phyloP scores from a whole-genome alignment of 805 yeast genomes.

The Pichia manshurica region DNA sequence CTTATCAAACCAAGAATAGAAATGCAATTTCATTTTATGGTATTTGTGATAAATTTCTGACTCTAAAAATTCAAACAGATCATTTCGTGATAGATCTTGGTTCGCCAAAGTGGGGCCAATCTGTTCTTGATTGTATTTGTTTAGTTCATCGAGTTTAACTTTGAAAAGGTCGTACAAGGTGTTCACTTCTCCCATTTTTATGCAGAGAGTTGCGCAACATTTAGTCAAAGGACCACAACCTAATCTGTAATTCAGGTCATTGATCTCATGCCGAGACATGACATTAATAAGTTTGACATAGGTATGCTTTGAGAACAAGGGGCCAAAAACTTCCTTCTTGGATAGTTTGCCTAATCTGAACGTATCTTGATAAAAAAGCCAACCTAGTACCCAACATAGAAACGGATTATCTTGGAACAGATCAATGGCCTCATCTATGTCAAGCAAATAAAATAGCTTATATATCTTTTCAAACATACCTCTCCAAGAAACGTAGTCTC shows the following conservation, averaged over 20 bases:
- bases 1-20: background rate
- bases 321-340: background rate
- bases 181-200: conserved; percentile 7
- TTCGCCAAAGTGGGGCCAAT: background rate
- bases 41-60: background rate
- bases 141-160: background rate
- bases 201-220: background rate
- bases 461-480: conserved; percentile 2
- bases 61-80: background rate
- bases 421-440: background rate
- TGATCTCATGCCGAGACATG: background rate
- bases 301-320: background rate
- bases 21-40: background rate
- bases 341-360: background rate
- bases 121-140: background rate
- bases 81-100: background rate
- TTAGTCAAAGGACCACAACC: background rate
- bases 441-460: background rate
- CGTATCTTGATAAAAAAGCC: conserved; percentile 6
- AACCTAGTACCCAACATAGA: background rate
- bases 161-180: conserved; percentile 8
- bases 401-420: background rate
- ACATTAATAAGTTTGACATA: background rate
- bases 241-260: background rate
- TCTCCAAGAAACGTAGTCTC: conserved; percentile 1